Evolutionary conservation across 2,329 filamentous ascomycete species (phyloP).

Genomic region (Decorospora gaudefroyi): DNA sequence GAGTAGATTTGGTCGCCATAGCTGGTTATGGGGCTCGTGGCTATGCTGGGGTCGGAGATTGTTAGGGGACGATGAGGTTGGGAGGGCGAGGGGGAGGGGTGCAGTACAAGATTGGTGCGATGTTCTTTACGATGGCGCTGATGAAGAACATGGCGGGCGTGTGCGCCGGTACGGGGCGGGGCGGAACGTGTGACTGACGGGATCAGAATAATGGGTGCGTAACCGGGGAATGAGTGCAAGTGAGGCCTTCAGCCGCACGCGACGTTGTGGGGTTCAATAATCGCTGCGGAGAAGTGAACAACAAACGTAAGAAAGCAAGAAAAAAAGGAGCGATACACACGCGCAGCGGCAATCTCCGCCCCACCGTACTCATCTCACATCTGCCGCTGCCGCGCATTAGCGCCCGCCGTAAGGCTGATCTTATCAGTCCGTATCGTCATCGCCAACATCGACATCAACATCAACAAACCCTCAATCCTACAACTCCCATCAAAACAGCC

Average conservation of each 20-base stretch:
- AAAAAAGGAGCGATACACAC: slow-evolving; percentile 4
- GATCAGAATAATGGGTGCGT: too few relatives aligned
- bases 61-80: not conserved
- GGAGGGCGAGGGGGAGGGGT: not conserved
- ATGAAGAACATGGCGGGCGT: slow-evolving; percentile 43
- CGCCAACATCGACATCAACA: slow-evolving; percentile 13
- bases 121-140: slow-evolving; percentile 41
- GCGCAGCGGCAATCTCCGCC: too few relatives aligned
- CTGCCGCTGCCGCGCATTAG: slow-evolving; percentile 28
- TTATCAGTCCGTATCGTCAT: slow-evolving; percentile 17
- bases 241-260: too few relatives aligned
- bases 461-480: not conserved
- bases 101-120: slow-evolving; percentile 48
- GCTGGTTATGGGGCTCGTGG: slow-evolving; percentile 66
- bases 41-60: slow-evolving; percentile 52
- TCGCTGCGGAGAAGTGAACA: too few relatives aligned
- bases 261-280: not conserved
- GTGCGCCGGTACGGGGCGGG: slow-evolving; percentile 8
- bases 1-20: slow-evolving; percentile 70
- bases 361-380: too few relatives aligned
- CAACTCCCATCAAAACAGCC: not conserved
- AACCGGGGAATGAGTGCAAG: too few relatives aligned
- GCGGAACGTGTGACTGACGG: too few relatives aligned
- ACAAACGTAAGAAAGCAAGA: too few relatives aligned
- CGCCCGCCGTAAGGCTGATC: slow-evolving; percentile 22